These are phyloP conservation scores for Streptanthus diversifolius DNA, from an alignment of 345 rosid genomes.

Conservation along the genomic window DNA sequence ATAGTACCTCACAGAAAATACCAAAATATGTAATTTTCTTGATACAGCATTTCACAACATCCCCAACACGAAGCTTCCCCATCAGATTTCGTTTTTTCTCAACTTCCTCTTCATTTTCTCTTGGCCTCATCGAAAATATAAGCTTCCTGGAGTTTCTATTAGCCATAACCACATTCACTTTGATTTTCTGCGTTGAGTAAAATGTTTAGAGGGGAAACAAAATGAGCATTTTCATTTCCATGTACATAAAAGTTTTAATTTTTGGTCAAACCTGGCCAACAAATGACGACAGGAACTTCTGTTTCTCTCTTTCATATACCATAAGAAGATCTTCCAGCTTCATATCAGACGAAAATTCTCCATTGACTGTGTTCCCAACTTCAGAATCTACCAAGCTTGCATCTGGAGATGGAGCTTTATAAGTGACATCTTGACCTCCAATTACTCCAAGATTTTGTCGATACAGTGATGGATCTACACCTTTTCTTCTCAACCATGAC, in stretches of 20 bases:
- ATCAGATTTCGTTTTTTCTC: constrained; percentile 77
- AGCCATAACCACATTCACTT: constrained; percentile 54
- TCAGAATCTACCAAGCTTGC: constrained; percentile 38
- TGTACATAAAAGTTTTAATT: neutral
- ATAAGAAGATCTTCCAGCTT: constrained; percentile 77
- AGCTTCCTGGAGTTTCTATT: constrained; percentile 67
- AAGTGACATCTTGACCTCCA: constrained; percentile 50
- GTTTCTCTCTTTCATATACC: constrained; percentile 79
- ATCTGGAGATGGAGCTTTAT: constrained; percentile 34
- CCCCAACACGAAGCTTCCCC: constrained; percentile 90
- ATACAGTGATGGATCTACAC: constrained; percentile 74
- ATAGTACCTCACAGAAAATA: constrained; percentile 81
- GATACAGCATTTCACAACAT: constrained; percentile 82
- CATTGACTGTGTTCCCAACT: constrained; percentile 26
- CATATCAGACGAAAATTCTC: constrained; percentile 61
- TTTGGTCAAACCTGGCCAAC: constrained; percentile 74
- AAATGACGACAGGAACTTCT: constrained; percentile 74
- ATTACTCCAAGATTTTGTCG: constrained; percentile 65
- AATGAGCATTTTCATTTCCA: neutral
- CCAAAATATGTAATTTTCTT: constrained; percentile 89
- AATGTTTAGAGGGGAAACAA: neutral
- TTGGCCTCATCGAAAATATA: constrained; percentile 72
- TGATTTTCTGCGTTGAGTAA: constrained; percentile 57
- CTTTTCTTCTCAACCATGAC: constrained; percentile 87
- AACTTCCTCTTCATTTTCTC: constrained; percentile 65